Evolutionary conservation across 2,329 filamentous ascomycete genomes (phyloP).

Genomic region (Hypoxylon rubiginosum): DNA sequence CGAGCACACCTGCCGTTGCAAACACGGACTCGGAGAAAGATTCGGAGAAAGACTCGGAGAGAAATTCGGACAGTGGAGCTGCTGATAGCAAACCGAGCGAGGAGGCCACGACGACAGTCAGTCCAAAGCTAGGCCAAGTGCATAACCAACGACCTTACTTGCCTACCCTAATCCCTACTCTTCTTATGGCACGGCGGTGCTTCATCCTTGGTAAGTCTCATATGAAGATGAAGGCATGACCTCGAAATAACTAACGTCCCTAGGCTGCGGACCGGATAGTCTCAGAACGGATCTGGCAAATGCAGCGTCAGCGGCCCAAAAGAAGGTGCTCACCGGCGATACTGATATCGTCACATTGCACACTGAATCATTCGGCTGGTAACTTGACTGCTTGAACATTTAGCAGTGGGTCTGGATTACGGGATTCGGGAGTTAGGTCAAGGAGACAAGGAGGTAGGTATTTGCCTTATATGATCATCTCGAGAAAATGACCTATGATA

Average conservation of each 20-base stretch:
- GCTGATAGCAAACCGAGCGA: constrained; percentile 19
- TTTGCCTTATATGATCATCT: not conserved
- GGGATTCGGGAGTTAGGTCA: not conserved
- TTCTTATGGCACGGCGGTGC: constrained; percentile 20
- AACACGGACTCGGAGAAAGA: constrained; percentile 30
- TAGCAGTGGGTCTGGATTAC: not conserved
- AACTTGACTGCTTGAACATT: not conserved
- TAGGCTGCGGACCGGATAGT: constrained; percentile 39
- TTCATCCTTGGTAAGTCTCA: constrained; percentile 34
- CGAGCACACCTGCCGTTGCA: constrained; percentile 11
- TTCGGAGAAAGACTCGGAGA: constrained; percentile 33
- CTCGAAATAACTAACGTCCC: constrained; percentile 2
- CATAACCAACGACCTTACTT: constrained; percentile 31
- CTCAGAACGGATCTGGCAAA: constrained; percentile 37
- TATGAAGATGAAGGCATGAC: not conserved
- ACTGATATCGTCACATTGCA: constrained; percentile 38
- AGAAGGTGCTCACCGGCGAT: constrained; percentile 30
- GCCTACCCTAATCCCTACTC: constrained; percentile 25
- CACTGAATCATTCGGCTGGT: constrained; percentile 41
- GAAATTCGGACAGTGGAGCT: constrained; percentile 14
- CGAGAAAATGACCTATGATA: not conserved
- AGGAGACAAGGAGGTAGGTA: no score
- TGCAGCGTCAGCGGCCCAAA: constrained; percentile 30
- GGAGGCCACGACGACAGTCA: constrained; percentile 18
- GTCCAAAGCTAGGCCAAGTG: constrained; percentile 32